These are phyloP conservation scores for Talaromyces verruculosus DNA, from an alignment of 2,329 filamentous ascomycete genomes.

Conservation along the genomic window DNA sequence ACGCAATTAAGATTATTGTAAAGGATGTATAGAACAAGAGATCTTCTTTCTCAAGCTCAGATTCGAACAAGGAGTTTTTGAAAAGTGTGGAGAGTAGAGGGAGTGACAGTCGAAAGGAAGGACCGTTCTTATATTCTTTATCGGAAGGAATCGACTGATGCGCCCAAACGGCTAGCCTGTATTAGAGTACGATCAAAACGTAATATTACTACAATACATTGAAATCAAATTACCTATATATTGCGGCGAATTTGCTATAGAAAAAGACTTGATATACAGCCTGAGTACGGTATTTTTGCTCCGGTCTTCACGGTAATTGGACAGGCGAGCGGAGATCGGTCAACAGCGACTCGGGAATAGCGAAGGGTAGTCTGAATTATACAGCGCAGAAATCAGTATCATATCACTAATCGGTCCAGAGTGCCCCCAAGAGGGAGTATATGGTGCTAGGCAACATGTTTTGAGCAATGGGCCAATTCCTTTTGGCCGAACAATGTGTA, in stretches of 20 bases:
- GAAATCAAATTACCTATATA: neutral
- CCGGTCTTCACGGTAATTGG: neutral
- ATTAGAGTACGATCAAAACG: neutral
- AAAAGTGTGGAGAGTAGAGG: neutral
- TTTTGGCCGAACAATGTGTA: neutral
- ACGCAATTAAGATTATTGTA: neutral
- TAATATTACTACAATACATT: neutral
- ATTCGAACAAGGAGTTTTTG: neutral
- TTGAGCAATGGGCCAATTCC: neutral
- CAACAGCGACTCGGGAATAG: neutral
- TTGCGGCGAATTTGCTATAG: neutral
- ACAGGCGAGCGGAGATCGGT: neutral
- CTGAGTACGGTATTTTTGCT: neutral
- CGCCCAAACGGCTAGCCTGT: no score
- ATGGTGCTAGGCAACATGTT: constrained; percentile 2
- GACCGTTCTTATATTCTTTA: constrained; percentile 3
- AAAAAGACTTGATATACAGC: neutral
- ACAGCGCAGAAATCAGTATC: constrained; percentile 7
- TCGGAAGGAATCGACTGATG: constrained; percentile 1
- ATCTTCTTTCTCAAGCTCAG: neutral
- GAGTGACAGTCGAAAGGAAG: neutral
- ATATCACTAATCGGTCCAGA: constrained; percentile 6
- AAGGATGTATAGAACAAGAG: neutral
- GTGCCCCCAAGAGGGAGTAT: neutral
- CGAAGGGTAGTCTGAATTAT: neutral